Percentiles rank a stretch among this genome's conserved stretches.
Conservation (phyloP, 108 stramenopile genomes). For the Skeletonema grethae region DNA sequence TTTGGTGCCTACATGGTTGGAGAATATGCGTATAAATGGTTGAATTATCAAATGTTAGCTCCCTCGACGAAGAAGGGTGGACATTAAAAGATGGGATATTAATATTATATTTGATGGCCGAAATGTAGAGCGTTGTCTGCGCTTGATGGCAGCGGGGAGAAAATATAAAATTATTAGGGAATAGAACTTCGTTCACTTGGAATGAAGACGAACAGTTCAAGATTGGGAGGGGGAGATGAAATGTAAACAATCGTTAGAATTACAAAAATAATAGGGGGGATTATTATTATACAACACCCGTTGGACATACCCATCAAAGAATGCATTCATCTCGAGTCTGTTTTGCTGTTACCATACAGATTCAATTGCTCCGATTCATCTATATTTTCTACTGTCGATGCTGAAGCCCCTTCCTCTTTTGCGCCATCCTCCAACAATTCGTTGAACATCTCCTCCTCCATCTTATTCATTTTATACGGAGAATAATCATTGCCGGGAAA, state of each 20-base stretch:
- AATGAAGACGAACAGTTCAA: neutral
- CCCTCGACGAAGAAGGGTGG: slow-evolving; percentile 2
- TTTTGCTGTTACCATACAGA: slow-evolving; percentile 62
- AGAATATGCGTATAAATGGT: slow-evolving; percentile 63
- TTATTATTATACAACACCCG: neutral
- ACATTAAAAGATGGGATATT: neutral
- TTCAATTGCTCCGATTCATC: slow-evolving; percentile 86
- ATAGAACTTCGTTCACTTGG: neutral
- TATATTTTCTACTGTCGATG: slow-evolving; percentile 53
- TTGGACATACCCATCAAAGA: too few species aligned
- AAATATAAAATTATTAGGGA: neutral
- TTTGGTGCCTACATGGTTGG: slow-evolving; percentile 69
- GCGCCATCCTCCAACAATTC: slow-evolving; percentile 63
- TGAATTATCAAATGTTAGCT: slow-evolving; percentile 19
- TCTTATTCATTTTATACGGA: slow-evolving; percentile 89
- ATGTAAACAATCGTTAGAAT: neutral
- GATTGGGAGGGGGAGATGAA: neutral
- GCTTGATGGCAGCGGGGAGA: neutral
- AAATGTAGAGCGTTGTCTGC: neutral
- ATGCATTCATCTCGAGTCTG: neutral
- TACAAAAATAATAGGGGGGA: slow-evolving; percentile 1
- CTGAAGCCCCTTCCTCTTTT: slow-evolving; percentile 47
- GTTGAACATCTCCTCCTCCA: slow-evolving; percentile 67
- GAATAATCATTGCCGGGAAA: slow-evolving; percentile 93
- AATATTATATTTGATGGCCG: neutral